A percentile compares a stretch with the other conserved stretches of the same genome.
Conservation (phyloP, 805 yeast genomes). For the Starmera amethionina region DNA sequence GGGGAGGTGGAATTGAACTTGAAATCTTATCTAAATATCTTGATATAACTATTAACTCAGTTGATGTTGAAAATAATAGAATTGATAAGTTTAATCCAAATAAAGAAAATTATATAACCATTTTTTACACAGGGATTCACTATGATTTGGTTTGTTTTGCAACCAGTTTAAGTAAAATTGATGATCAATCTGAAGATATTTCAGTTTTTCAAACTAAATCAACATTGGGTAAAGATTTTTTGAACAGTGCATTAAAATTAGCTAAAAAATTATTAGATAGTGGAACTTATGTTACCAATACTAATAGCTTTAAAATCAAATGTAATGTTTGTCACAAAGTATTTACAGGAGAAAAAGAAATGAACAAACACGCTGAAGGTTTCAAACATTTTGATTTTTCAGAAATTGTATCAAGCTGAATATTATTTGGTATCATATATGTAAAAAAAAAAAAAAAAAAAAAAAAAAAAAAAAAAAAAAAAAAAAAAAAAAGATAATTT, state of each 20-base stretch:
- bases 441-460: too few species aligned
- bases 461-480: too few species aligned
- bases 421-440: too few species aligned
- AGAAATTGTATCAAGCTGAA: slow-evolving; percentile 17
- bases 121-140: slow-evolving; percentile 64
- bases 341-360: slow-evolving; percentile 55
- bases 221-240: slow-evolving; percentile 23
- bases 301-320: slow-evolving; percentile 43
- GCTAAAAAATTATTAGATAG: slow-evolving; percentile 32
- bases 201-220: slow-evolving; percentile 32
- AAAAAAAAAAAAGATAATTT: too few species aligned
- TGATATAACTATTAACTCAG: slow-evolving; percentile 41
- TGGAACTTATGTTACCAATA: slow-evolving; percentile 55
- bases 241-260: slow-evolving; percentile 28
- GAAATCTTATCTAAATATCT: slow-evolving; percentile 48
- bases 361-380: slow-evolving; percentile 49
- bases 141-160: slow-evolving; percentile 50
- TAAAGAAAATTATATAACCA: slow-evolving; percentile 33
- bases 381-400: slow-evolving; percentile 59
- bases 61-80: slow-evolving; percentile 56
- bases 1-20: slow-evolving; percentile 84
- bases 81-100: slow-evolving; percentile 40
- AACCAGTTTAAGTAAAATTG: slow-evolving; percentile 12
- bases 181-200: slow-evolving; percentile 23
- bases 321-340: slow-evolving; percentile 46